These are phyloP conservation scores for Penicillium sp. DNA, from an alignment of 2,329 filamentous ascomycete species.

Conservation along the genomic window DNA sequence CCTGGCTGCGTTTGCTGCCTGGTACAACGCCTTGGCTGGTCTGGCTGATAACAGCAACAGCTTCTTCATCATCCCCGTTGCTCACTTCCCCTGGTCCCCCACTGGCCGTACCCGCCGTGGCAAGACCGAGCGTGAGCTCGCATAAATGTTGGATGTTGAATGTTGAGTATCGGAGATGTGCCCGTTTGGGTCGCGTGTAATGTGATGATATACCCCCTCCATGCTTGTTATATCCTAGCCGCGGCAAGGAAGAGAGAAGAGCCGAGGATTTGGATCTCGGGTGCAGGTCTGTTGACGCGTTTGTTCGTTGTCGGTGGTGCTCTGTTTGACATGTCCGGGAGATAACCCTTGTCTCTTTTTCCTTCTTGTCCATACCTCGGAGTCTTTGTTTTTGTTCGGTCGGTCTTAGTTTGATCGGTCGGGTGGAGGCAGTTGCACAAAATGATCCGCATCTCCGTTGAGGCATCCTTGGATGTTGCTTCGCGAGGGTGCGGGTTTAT, in stretches of 20 bases:
- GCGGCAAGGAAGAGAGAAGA: neutral
- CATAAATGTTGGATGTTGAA: constrained; percentile 30
- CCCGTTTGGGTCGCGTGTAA: constrained; percentile 30
- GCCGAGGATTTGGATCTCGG: neutral
- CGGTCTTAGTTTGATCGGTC: neutral
- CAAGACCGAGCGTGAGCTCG: constrained; percentile 57
- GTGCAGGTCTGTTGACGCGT: constrained; percentile 15
- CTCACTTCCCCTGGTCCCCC: constrained; percentile 93
- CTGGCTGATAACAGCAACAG: constrained; percentile 73
- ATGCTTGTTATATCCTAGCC: constrained; percentile 23
- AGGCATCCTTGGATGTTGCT: neutral
- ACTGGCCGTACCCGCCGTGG: constrained; percentile 68
- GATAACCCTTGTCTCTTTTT: neutral
- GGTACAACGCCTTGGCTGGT: constrained; percentile 87
- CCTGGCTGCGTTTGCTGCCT: constrained; percentile 78
- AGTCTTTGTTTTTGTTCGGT: constrained; percentile 1
- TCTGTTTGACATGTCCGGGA: neutral
- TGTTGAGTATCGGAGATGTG: neutral
- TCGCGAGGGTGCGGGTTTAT: constrained; percentile 5
- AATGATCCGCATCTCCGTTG: constrained; percentile 7
- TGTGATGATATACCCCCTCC: constrained; percentile 41
- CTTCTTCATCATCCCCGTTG: constrained; percentile 92
- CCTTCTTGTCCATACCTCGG: neutral
- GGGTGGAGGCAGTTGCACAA: constrained; percentile 14
- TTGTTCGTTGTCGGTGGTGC: constrained; percentile 16